A percentile compares a stretch with the other conserved stretches of the same genome.
Evolutionary conservation across 2,329 filamentous ascomycete genomes (phyloP).

Genomic region (Fusarium gaditjirri): DNA sequence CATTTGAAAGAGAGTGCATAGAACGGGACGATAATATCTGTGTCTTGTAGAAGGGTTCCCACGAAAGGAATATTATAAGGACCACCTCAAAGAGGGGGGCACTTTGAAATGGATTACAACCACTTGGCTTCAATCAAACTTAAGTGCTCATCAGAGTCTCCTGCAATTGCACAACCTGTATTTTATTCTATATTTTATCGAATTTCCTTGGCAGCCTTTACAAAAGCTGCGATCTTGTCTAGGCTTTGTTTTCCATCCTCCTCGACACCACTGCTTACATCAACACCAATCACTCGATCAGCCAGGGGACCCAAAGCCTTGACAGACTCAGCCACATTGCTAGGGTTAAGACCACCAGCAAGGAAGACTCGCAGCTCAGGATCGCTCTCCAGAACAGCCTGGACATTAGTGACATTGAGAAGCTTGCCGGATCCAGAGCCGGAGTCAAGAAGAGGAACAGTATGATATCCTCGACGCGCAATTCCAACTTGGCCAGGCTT

Average conservation of each 20-base stretch:
- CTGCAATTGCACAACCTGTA: not conserved
- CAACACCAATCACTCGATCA: conserved; percentile 79
- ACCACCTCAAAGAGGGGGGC: not conserved
- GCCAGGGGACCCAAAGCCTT: conserved; percentile 68
- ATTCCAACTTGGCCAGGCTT: conserved; percentile 79
- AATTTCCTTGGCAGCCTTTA: conserved; percentile 76
- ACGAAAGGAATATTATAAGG: not conserved
- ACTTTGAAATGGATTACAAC: not conserved
- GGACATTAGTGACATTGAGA: conserved; percentile 77
- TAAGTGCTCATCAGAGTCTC: not conserved
- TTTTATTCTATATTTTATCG: conserved; percentile 50
- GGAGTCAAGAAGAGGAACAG: conserved; percentile 85
- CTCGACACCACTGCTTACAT: conserved; percentile 96
- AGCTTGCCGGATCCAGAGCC: conserved; percentile 85
- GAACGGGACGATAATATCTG: not conserved
- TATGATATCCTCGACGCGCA: conserved; percentile 81
- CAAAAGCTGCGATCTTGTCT: conserved; percentile 82
- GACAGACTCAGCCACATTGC: conserved; percentile 78
- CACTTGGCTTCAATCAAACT: not conserved
- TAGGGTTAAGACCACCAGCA: conserved; percentile 84
- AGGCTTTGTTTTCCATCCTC: conserved; percentile 82
- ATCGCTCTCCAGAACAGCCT: conserved; percentile 72
- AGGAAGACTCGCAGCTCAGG: conserved; percentile 78
- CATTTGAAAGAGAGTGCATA: conserved; percentile 1
- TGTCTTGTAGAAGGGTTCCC: not conserved